phyloP scores from a whole-genome alignment of 306 rosid species.

The Cyclanthera cordifolia region DNA sequence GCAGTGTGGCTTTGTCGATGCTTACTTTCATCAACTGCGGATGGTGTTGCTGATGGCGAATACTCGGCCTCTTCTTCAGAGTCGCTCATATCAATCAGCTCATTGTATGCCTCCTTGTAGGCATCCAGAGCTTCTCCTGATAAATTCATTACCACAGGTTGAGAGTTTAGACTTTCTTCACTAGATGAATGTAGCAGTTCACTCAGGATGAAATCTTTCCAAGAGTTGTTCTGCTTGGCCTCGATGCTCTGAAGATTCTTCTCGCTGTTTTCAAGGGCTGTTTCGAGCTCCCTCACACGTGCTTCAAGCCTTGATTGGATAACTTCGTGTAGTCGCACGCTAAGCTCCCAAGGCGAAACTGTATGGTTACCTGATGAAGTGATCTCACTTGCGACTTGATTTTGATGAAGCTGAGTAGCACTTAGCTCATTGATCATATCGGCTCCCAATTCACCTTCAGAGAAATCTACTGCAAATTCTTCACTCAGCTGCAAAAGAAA shows the following conservation, averaged over 20 bases:
- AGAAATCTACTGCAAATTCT: slow-evolving; percentile 42
- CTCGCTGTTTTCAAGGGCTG: slow-evolving; percentile 51
- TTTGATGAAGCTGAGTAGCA: slow-evolving; percentile 16
- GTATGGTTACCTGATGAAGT: slow-evolving; percentile 40
- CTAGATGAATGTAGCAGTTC: slow-evolving; percentile 18
- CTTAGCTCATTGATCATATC: slow-evolving; percentile 21
- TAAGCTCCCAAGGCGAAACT: slow-evolving; percentile 64
- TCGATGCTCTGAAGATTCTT: slow-evolving; percentile 27
- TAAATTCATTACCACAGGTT: slow-evolving; percentile 41
- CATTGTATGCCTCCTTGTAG: slow-evolving; percentile 45
- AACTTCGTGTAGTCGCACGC: slow-evolving; percentile 56
- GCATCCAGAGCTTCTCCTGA: slow-evolving; percentile 50
- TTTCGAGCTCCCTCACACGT: slow-evolving; percentile 64
- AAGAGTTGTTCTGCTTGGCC: slow-evolving; percentile 21
- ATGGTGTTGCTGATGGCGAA: slow-evolving; percentile 35
- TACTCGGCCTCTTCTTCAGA: slow-evolving; percentile 27
- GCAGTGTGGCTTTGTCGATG: not conserved
- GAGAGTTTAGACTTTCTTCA: slow-evolving; percentile 13
- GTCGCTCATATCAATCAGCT: slow-evolving; percentile 32
- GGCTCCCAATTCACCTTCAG: slow-evolving; percentile 50
- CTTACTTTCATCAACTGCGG: slow-evolving; percentile 17
- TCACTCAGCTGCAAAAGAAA: slow-evolving; percentile 49
- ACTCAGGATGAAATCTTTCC: slow-evolving; percentile 19
- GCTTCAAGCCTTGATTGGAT: slow-evolving; percentile 59
- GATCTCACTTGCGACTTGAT: slow-evolving; percentile 23